Base-by-base conservation (phyloP, 345 rosid genomes). In the Jatropha curcas region DNA sequence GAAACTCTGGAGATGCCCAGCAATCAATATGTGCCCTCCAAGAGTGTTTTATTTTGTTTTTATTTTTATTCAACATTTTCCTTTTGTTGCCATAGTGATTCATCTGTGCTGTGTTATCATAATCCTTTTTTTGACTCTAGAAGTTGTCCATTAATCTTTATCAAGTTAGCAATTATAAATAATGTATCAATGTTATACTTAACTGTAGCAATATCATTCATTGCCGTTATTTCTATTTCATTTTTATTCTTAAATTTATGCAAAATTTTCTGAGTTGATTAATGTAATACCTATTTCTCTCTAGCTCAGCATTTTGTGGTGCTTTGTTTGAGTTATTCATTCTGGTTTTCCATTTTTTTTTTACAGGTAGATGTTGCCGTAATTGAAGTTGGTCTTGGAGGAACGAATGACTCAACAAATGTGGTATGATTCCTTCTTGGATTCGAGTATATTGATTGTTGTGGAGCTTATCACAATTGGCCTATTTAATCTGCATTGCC, bases 371-470 rank as follows among this genome's bases (percentile, higher is more conserved):
- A 93, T 77, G 98, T 91, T 73, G 88, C 93, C 39, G 77, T 93
- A 67, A 87, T 93, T 84, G 98, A 93, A 88, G 97, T 88, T 76
- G 98, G 98, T 61, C 87, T 93, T 70, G 97, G 97, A 28, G 98
- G 97, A 34, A 72, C 28, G 67, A 82, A 45, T 2, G 98, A 93
- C 81, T 84, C 98, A 57, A 91, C 98, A 53, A 91, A 91, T 68
- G 98, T 89, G 89, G 98, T 93, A 82, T 65, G 84, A 39, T 73
- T 82, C 77, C 57, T 62, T 77, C 74, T 17, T 43, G 14, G 31
- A 64, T 25, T 41, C n/a, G 4, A 28, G 16, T n/a, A 4, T 28
- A 58, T 58, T 28, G 31, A 28, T 12, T 10, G 28, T 58, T 10
- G 60, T 56, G 3, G 60, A 56, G 33, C 13, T 56, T 56, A 24